Base-by-base conservation (phyloP, 257 asterid species). In the Lycium ferocissimum region DNA sequence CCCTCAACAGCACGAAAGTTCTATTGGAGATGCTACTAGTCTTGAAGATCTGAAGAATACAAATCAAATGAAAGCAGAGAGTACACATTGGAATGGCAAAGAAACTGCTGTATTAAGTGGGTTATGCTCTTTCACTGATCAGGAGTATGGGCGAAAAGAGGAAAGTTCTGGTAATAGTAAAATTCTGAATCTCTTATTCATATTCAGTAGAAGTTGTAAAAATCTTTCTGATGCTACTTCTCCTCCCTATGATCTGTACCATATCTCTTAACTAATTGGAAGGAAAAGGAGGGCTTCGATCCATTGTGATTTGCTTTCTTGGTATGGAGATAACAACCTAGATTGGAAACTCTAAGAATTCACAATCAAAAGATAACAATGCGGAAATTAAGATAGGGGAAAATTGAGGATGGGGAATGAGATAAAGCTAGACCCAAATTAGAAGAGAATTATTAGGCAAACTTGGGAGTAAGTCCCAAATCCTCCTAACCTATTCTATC, bases 1-100 rank as follows among this genome's bases (percentile, higher is more conserved):
- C 83, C 79, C 58, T 54, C 92, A 87, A 92, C 87, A 80, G 84
- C 81, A 57, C 43, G 87, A 84, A 59, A 22, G 54, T 37, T 81
- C 59, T 47, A 57, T 49, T 40, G 53, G 26, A 45, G 84, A 59
- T 81, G 65, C 84, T 85, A 37, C 58, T 63, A 67, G 78, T 61
- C 79, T 85, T 70, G 80, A 43, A 49, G 89, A 85, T 79, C 65
- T 79, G 65, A 80, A 83, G 59, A 62, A n/a, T 82, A 56, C 54
- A 72, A 88, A 85, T 75, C 86, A 82, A 80, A 67, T 7, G 1
- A 78, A 79, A 73, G 79, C 38, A 83, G 88, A 20, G 45, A 85
- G 84, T 82, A 49, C 57, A 57, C 71, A 80, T 61, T 80, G 85
- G 71, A 22, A 65, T 70, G 84, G 85, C 78, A 89, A 88, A 87